A percentile compares a stretch with the other conserved stretches of the same genome.
Conservation (phyloP, 805 yeast species). For the Yarrowia sp. region DNA sequence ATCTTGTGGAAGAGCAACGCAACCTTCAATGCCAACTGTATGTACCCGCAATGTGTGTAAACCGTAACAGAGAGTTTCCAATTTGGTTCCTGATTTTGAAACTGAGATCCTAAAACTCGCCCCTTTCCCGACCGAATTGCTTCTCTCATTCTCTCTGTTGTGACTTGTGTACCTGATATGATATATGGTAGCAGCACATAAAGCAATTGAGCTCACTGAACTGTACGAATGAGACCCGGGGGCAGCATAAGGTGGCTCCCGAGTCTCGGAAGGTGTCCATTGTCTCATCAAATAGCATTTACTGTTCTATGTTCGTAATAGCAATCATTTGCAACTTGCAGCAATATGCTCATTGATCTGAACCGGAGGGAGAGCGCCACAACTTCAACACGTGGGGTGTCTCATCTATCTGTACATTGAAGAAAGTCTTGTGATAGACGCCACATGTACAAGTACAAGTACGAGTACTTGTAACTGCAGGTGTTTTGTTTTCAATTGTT, state of each 20-base stretch:
- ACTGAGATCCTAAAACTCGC: neutral
- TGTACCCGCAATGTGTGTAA: neutral
- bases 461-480: too few species aligned
- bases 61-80: neutral
- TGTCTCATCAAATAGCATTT: neutral
- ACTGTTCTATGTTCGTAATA: neutral
- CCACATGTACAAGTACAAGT: too few species aligned
- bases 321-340: neutral
- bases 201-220: neutral
- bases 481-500: neutral
- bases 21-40: neutral
- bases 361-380: neutral
- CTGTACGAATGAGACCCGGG: neutral
- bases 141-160: too few species aligned
- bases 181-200: too few species aligned
- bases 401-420: neutral
- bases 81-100: constrained; percentile 10
- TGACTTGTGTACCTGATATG: too few species aligned
- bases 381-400: neutral
- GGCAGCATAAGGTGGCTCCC: neutral
- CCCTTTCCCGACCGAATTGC: too few species aligned
- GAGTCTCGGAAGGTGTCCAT: neutral
- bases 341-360: constrained; percentile 12
- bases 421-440: neutral
- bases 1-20: neutral